Evolutionary conservation across 352 stramenopile genomes (phyloP), one percentile per base, ranked within the genome.

Genomic region (Sclerospora graminicola): DNA sequence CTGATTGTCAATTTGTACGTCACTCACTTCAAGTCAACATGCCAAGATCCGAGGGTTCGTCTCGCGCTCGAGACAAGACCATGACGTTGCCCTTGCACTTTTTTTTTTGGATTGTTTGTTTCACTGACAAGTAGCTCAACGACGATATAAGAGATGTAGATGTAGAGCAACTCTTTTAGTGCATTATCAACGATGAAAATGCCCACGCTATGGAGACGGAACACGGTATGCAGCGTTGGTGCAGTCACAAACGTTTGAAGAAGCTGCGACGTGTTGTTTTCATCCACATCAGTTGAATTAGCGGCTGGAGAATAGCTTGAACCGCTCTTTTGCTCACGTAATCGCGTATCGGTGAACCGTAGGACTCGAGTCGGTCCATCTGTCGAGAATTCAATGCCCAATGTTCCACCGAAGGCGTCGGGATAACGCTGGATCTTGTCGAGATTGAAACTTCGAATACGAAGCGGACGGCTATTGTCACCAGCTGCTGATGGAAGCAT

Each of bases 1-100:
- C 50, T 94, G 80, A 37, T 94, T 92, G 51, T 94, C 82, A 18
- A 94, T 75, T 56, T 94, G 82, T n/a, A 94, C 60, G 23, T 90
- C 80, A 27, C 66, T 63, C 38, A 94, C 65, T 27, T 84, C 57
- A 28, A 91, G 76, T 8, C 76, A 73, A 8, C 61, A 67, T 15
- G 73, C 80, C 32, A 84, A 48, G 48, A 87, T 75, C 5, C 61
- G 68, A 9, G 73, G 54, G 7, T 61, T 57, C 2, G 52, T 75
- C 38, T 90, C 69, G 13, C 66, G 69, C 39, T 84, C 58, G 9
- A 87, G 40, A 2, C 75, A 66, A 9, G 66, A 79, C 28, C 82
- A 60, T 4, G 41, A 57, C 13, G 59, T 57, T 16, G 63, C 63
- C 8, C 60, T 60, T n/a, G 51, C 53, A 8, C 41, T 51, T n/a